Conservation (phyloP, 1,284 basidiomycete species). For the Leccinum brunneo-olivaceum region DNA sequence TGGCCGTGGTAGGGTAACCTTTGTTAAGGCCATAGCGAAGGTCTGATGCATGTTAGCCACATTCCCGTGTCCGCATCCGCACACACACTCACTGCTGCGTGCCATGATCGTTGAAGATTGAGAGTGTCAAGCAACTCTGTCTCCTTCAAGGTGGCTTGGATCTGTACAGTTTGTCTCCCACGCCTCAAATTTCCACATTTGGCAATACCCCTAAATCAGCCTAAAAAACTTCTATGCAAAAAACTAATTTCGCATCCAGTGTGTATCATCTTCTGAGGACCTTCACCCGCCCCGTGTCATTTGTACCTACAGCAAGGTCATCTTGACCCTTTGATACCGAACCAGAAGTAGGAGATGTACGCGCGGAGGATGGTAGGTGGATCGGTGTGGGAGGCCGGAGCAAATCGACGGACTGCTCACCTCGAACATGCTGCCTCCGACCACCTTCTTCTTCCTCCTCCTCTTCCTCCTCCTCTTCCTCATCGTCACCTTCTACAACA, state of each 20-base stretch:
- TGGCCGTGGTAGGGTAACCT: conserved; percentile 88
- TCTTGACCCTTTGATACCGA: conserved; percentile 33
- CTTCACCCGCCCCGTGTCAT: conserved; percentile 38
- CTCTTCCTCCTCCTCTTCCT: conserved; percentile 60
- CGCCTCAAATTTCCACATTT: conserved; percentile 7
- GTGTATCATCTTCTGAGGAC: conserved; percentile 38
- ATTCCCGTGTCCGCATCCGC: not conserved
- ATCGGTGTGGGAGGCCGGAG: conserved; percentile 32
- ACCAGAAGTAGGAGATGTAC: conserved; percentile 41
- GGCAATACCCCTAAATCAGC: conserved; percentile 16
- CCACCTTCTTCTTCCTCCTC: conserved; percentile 46
- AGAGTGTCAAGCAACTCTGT: too few relatives aligned
- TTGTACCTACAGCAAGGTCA: conserved; percentile 19
- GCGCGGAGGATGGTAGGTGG: conserved; percentile 35
- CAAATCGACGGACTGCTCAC: conserved; percentile 29
- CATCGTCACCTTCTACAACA: conserved; percentile 36
- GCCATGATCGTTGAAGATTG: conserved; percentile 60
- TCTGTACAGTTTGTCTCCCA: conserved; percentile 39
- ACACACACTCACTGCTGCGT: conserved; percentile 54
- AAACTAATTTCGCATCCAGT: not conserved
- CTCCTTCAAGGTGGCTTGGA: conserved; percentile 30
- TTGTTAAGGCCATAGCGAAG: conserved; percentile 88
- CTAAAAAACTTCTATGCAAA: not conserved
- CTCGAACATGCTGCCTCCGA: conserved; percentile 29
- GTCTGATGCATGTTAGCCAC: conserved; percentile 45